Conservation (phyloP, 176 grass and related monocot genomes). For the Themeda triandra region DNA sequence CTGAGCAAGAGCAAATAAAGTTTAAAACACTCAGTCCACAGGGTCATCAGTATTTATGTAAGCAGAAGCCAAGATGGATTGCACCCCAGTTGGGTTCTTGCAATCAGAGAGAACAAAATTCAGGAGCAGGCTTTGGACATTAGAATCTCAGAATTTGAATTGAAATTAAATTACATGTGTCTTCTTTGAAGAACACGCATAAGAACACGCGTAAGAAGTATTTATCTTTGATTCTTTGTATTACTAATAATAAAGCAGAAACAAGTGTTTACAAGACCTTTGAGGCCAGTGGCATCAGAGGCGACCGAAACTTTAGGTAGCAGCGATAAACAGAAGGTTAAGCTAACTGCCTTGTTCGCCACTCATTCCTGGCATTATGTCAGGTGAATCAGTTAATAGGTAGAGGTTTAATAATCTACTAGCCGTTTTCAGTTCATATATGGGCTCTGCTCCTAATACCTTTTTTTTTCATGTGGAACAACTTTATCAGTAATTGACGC, state of each 20-base stretch:
- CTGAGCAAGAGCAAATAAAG: conserved; percentile 20
- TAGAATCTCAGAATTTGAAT: neutral
- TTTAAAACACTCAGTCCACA: neutral
- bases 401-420: neutral
- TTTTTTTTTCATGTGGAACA: neutral
- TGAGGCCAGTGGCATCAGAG: neutral
- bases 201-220: neutral
- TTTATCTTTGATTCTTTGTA: neutral
- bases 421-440: neutral
- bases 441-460: neutral
- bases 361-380: neutral
- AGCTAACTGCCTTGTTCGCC: neutral
- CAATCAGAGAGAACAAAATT: neutral
- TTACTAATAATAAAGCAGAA: neutral
- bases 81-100: neutral
- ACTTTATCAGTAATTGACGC: too few relatives aligned
- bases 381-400: neutral
- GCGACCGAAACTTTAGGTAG: neutral
- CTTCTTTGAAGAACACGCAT: neutral
- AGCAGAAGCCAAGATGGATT: neutral
- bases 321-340: neutral
- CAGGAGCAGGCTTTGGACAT: neutral
- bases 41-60: neutral
- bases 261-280: neutral
- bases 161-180: neutral